Evolutionary conservation across 495 filamentous ascomycete genomes (phyloP).

Genomic region (Neurospora tetraspora): DNA sequence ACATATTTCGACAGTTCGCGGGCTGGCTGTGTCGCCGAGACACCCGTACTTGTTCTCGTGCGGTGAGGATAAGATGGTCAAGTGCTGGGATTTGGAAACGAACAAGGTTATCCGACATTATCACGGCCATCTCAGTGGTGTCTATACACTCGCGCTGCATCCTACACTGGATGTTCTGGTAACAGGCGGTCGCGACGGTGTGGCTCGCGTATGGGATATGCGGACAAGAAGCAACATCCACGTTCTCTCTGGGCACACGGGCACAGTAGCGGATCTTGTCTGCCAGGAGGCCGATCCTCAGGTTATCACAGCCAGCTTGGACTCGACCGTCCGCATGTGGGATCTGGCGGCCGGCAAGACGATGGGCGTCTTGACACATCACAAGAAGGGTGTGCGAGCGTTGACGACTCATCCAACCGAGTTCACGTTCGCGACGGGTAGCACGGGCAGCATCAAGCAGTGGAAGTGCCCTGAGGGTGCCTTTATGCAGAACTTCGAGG

Average conservation of each 20-base stretch:
- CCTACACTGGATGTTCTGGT: slow-evolving; percentile 91
- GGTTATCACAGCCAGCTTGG: slow-evolving; percentile 82
- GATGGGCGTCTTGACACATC: slow-evolving; percentile 92
- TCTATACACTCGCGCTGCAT: slow-evolving; percentile 85
- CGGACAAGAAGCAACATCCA: slow-evolving; percentile 90
- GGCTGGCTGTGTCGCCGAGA: slow-evolving; percentile 82
- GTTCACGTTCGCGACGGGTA: slow-evolving; percentile 92
- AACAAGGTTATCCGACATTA: slow-evolving; percentile 99
- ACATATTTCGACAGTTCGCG: slow-evolving; percentile 93
- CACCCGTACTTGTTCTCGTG: slow-evolving; percentile 98
- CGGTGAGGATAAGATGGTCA: slow-evolving; percentile 99
- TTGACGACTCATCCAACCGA: slow-evolving; percentile 81
- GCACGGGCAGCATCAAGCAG: slow-evolving; percentile 92
- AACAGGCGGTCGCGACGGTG: slow-evolving; percentile 91
- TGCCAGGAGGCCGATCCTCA: slow-evolving; percentile 97
- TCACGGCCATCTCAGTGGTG: slow-evolving; percentile 93
- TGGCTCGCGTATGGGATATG: slow-evolving; percentile 97
- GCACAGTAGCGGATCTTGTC: slow-evolving; percentile 77
- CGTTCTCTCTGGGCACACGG: slow-evolving; percentile 81
- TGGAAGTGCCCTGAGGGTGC: slow-evolving; percentile 98
- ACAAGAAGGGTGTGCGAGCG: slow-evolving; percentile 93
- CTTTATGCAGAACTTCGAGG: slow-evolving; percentile 99
- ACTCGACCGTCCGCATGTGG: slow-evolving; percentile 89
- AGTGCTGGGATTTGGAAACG: slow-evolving; percentile 98
- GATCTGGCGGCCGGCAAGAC: slow-evolving; percentile 94